These are phyloP conservation scores for Sporothrix schenckii DNA, from an alignment of 2,329 filamentous ascomycete species.

Conservation along the genomic window DNA sequence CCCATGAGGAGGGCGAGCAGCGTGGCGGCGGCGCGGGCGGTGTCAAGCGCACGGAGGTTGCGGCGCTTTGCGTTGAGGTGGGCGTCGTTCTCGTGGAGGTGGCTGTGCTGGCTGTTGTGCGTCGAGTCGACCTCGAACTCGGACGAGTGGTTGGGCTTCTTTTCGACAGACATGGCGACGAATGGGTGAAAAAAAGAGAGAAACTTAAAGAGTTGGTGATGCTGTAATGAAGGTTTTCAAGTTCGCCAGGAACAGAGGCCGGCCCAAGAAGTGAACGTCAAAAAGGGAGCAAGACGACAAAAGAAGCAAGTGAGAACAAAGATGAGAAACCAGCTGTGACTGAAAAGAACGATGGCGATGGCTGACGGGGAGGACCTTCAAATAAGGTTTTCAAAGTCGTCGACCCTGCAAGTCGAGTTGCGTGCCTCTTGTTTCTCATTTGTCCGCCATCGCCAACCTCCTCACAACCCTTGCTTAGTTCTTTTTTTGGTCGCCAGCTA, in stretches of 20 bases:
- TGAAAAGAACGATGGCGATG: neutral
- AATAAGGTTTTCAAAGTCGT: conserved; percentile 2
- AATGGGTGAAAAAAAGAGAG: neutral
- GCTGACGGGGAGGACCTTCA: neutral
- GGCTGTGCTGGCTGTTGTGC: conserved; percentile 10
- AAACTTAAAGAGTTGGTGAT: neutral
- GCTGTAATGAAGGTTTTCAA: neutral
- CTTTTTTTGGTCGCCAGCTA: conserved; percentile 4
- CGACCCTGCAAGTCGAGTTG: neutral
- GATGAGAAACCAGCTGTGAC: neutral
- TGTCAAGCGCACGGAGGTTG: conserved; percentile 49
- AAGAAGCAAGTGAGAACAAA: neutral
- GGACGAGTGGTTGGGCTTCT: conserved; percentile 44
- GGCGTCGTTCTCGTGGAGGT: conserved; percentile 40
- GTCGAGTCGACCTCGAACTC: conserved; percentile 54
- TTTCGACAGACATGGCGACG: conserved; percentile 32
- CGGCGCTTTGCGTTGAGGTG: conserved; percentile 47
- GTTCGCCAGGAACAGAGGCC: conserved; percentile 24
- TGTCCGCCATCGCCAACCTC: neutral
- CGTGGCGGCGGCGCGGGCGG: conserved; percentile 52
- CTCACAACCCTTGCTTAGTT: neutral
- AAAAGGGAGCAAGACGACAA: neutral
- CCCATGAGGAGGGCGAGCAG: conserved; percentile 55
- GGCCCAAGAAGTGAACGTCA: neutral
- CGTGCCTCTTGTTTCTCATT: neutral